Evolutionary conservation across 768 basidiomycete genomes (phyloP).

Genomic region (Naganishia randhawae): DNA sequence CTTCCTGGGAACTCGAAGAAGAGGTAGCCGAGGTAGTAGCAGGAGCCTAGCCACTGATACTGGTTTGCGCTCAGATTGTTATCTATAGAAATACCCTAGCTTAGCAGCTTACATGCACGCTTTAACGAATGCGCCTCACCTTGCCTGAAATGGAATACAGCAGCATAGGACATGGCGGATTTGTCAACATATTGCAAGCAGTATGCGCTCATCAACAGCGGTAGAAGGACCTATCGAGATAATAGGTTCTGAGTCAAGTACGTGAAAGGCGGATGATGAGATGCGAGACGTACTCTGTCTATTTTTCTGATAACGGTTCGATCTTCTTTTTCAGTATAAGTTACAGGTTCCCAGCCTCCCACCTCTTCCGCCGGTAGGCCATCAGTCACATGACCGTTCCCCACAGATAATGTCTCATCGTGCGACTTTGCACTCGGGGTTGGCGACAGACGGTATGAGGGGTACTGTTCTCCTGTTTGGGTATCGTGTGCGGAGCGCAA

Average conservation of each 20-base stretch:
- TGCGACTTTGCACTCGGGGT: neutral
- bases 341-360: neutral
- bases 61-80: constrained; percentile 31
- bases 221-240: constrained; percentile 29
- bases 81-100: too few relatives aligned
- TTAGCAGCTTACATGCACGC: too few relatives aligned
- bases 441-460: neutral
- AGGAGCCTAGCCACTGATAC: constrained; percentile 36
- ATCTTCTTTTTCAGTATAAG: neutral
- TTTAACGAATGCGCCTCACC: constrained; percentile 2
- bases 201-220: constrained; percentile 37
- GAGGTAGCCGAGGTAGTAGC: constrained; percentile 39
- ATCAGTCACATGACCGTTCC: neutral
- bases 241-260: neutral
- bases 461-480: neutral
- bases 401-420: neutral
- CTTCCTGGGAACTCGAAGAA: constrained; percentile 38
- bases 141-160: constrained; percentile 36
- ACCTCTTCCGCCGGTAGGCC: neutral
- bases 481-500: neutral
- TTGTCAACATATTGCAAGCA: constrained; percentile 38
- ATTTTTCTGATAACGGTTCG: neutral
- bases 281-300: neutral
- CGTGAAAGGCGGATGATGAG: too few relatives aligned
- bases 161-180: constrained; percentile 40